Evolutionary conservation across 306 rosid species (phyloP).

Genomic region (Amphicarpaea edgeworthii): DNA sequence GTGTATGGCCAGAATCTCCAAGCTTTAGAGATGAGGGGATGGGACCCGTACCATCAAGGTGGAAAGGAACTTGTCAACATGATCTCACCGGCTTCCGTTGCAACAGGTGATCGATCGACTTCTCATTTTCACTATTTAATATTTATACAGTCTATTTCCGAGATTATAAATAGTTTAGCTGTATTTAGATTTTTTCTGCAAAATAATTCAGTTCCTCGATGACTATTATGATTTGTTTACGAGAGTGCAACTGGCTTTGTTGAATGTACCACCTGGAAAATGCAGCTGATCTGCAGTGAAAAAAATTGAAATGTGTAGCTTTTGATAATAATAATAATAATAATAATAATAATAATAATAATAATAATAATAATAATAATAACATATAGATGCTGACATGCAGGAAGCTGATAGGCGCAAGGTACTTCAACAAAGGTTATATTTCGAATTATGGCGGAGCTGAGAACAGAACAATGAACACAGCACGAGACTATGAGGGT

Average conservation of each 20-base stretch:
- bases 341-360: too few species aligned
- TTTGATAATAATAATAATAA: too few species aligned
- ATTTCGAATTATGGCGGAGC: conserved; percentile 1
- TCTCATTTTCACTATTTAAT: not conserved
- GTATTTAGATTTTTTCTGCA: not conserved
- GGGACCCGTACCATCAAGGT: conserved; percentile 69
- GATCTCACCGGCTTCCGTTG: conserved; percentile 52
- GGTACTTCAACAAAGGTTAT: conserved; percentile 76
- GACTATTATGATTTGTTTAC: not conserved
- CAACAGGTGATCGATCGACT: conserved; percentile 55
- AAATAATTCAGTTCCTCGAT: not conserved
- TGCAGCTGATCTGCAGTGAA: too few species aligned
- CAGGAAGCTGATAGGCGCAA: conserved; percentile 83
- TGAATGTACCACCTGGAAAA: too few species aligned
- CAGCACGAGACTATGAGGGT: conserved; percentile 60
- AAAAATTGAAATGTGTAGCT: too few species aligned
- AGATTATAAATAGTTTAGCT: not conserved
- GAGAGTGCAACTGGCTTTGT: too few species aligned
- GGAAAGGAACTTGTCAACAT: conserved; percentile 77
- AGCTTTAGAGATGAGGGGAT: conserved; percentile 72
- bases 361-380: too few species aligned
- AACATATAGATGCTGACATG: too few species aligned
- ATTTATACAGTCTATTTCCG: not conserved
- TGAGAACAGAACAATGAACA: conserved; percentile 10
- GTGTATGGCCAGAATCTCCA: conserved; percentile 74